phyloP scores from a whole-genome alignment of 129 eudicot species.

The Deinandra increscens region DNA sequence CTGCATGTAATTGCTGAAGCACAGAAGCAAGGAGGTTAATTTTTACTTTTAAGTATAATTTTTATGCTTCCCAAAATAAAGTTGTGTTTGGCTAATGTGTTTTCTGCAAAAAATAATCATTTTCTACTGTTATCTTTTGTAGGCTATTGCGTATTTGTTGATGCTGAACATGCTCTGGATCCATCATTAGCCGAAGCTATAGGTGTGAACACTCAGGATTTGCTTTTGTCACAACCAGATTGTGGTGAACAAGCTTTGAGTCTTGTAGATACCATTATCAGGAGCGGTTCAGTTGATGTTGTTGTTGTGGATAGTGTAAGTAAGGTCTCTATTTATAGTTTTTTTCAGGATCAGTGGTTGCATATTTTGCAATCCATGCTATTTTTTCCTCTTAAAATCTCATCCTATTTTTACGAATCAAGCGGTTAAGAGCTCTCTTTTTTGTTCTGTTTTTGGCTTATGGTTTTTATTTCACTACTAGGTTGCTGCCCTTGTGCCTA shows the following conservation, averaged over 20 bases:
- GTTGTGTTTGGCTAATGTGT: not conserved
- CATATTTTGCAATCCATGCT: not conserved
- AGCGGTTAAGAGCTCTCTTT: not conserved
- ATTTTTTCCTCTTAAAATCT: too few relatives aligned
- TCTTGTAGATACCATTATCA: slow-evolving; percentile 90
- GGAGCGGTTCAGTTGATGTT: slow-evolving; percentile 97
- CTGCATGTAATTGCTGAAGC: slow-evolving; percentile 97
- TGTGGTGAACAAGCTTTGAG: slow-evolving; percentile 99
- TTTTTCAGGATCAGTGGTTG: not conserved
- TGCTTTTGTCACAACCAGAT: slow-evolving; percentile 96
- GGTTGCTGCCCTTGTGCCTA: slow-evolving; percentile 99
- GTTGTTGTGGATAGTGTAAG: slow-evolving; percentile 99
- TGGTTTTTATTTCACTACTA: slow-evolving; percentile 19
- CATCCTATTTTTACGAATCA: not conserved
- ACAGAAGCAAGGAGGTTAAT: slow-evolving; percentile 88
- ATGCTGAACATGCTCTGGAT: slow-evolving; percentile 99
- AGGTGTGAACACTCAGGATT: slow-evolving; percentile 79
- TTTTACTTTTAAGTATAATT: not conserved
- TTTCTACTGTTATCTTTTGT: slow-evolving; percentile 3
- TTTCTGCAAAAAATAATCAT: slow-evolving; percentile 8
- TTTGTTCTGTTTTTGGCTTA: not conserved
- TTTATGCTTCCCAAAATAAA: not conserved
- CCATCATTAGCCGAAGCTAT: slow-evolving; percentile 85
- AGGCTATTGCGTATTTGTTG: slow-evolving; percentile 92
- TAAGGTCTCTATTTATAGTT: slow-evolving; percentile 25